phyloP scores from a whole-genome alignment of 2,329 filamentous ascomycete genomes.

The Trichoderma breve region DNA sequence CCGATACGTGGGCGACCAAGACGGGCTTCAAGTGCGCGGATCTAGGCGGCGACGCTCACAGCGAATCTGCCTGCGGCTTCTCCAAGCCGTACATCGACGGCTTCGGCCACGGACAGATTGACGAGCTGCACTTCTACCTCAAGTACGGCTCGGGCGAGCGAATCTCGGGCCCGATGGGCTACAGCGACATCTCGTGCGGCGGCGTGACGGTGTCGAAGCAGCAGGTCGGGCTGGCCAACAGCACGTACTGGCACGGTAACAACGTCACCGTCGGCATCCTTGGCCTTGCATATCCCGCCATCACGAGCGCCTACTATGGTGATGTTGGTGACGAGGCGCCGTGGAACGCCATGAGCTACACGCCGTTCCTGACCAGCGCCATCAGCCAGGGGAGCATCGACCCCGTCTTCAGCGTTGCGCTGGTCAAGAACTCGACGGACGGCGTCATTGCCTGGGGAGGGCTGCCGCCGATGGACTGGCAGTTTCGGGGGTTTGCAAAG shows the following conservation, averaged over 20 bases:
- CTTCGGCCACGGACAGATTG: constrained; percentile 42
- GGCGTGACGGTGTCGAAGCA: constrained; percentile 45
- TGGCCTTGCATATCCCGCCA: constrained; percentile 49
- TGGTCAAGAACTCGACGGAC: constrained; percentile 45
- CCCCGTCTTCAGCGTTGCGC: constrained; percentile 49
- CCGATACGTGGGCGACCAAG: constrained; percentile 50
- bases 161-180: constrained; percentile 47
- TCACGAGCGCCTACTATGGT: constrained; percentile 49
- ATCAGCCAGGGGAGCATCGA: constrained; percentile 45
- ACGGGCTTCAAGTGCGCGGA: constrained; percentile 44
- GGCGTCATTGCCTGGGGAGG: constrained; percentile 50
- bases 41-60: constrained; percentile 31
- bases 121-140: constrained; percentile 46
- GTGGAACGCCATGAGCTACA: constrained; percentile 43
- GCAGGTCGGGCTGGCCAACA: constrained; percentile 49
- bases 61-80: constrained; percentile 40
- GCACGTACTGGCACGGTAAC: constrained; percentile 51
- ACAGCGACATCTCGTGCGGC: constrained; percentile 45
- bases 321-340: constrained; percentile 37
- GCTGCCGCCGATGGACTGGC: constrained; percentile 39
- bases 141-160: constrained; percentile 50
- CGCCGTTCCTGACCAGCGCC: constrained; percentile 49
- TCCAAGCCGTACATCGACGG: constrained; percentile 38
- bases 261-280: constrained; percentile 52
- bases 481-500: constrained; percentile 31